Conservation (phyloP, 768 basidiomycete genomes). For the Hygrocybe punicea region DNA sequence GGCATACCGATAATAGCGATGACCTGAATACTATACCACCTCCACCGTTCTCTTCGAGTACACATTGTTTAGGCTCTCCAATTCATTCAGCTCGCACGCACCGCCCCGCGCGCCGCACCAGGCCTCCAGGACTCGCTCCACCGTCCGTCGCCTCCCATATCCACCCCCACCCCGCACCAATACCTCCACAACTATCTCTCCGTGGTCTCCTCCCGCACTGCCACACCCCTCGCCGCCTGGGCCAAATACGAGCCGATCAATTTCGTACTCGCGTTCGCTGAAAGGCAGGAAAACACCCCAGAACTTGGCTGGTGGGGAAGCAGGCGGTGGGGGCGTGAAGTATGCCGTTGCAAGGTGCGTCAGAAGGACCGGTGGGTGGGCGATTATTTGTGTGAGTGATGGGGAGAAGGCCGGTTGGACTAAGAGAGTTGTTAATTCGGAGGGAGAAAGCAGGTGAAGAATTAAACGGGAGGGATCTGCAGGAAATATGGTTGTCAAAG, state of each 20-base stretch:
- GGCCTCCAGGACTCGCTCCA: conserved; percentile 62
- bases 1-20: neutral
- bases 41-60: conserved; percentile 37
- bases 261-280: conserved; percentile 57
- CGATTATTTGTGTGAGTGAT: conserved; percentile 57
- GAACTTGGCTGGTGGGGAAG: conserved; percentile 63
- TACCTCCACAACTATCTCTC: conserved; percentile 61
- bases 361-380: conserved; percentile 70
- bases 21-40: conserved; percentile 27
- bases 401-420: conserved; percentile 62
- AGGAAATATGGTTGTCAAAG: conserved; percentile 3
- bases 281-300: conserved; percentile 75
- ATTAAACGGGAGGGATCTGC: conserved; percentile 57
- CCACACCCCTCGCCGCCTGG: conserved; percentile 50
- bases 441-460: conserved; percentile 51
- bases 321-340: conserved; percentile 66
- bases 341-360: conserved; percentile 66
- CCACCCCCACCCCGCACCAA: conserved; percentile 47
- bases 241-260: conserved; percentile 60
- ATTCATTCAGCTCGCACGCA: conserved; percentile 47
- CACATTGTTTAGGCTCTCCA: conserved; percentile 52
- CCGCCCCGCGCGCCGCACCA: conserved; percentile 43
- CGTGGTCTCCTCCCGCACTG: conserved; percentile 13
- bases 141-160: conserved; percentile 46
- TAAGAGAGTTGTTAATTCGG: conserved; percentile 52